These are phyloP conservation scores for Solanum pimpinellifolium DNA, from an alignment of 257 asterid species.

Conservation along the genomic window DNA sequence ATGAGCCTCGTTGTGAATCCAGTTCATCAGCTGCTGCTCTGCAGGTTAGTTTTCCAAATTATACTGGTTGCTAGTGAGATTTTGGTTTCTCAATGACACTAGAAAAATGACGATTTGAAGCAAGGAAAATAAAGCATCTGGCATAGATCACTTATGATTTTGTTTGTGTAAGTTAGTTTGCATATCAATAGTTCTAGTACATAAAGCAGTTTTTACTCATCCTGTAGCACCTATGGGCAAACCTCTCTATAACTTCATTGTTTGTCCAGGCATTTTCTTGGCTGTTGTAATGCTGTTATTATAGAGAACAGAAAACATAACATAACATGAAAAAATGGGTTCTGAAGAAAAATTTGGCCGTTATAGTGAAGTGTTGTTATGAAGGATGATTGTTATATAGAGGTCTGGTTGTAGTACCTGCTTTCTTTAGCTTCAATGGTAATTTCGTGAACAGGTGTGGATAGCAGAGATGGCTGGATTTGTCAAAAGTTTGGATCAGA, in stretches of 20 bases:
- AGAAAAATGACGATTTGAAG: not conserved
- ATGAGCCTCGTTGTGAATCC: conserved; percentile 48
- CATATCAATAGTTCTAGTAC: not conserved
- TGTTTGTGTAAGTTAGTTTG: not conserved
- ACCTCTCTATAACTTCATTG: not conserved
- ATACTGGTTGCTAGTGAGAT: not conserved
- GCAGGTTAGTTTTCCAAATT: conserved; percentile 18
- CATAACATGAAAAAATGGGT: not conserved
- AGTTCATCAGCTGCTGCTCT: conserved; percentile 31
- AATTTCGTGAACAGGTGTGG: conserved; percentile 27
- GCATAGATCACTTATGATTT: not conserved
- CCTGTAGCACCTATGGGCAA: not conserved
- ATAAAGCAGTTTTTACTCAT: not conserved
- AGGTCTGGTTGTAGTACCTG: not conserved
- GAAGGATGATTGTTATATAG: not conserved
- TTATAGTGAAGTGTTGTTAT: not conserved
- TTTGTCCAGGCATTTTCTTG: not conserved
- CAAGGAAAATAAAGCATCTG: not conserved
- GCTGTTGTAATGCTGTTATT: not conserved
- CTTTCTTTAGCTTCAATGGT: not conserved
- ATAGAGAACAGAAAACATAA: not conserved
- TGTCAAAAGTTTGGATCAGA: conserved; percentile 39
- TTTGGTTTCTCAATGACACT: not conserved
- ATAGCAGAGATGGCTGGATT: conserved; percentile 41
- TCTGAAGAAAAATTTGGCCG: not conserved